Evolutionary conservation across 805 yeast species (phyloP).

Genomic region (Suhomyces sp.): DNA sequence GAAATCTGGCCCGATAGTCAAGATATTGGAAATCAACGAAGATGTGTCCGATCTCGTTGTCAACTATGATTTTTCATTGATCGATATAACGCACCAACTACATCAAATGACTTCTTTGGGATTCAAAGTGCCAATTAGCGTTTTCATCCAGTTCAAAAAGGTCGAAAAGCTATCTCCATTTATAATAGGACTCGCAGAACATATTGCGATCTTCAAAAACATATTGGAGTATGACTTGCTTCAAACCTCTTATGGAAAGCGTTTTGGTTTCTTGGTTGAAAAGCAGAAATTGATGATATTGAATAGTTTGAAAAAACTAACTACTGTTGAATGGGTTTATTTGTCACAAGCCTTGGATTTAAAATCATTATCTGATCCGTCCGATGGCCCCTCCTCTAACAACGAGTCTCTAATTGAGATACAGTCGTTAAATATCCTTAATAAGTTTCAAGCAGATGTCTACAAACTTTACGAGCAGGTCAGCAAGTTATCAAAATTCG

Average conservation of each 20-base stretch:
- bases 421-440: constrained; percentile 21
- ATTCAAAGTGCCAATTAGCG: constrained; percentile 55
- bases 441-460: constrained; percentile 23
- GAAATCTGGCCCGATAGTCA: constrained; percentile 10
- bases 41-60: constrained; percentile 36
- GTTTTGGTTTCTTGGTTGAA: constrained; percentile 42
- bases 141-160: constrained; percentile 48
- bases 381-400: constrained; percentile 23
- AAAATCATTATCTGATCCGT: constrained; percentile 19
- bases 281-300: constrained; percentile 33
- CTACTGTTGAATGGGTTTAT: constrained; percentile 52
- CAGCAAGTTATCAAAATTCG: constrained; percentile 17
- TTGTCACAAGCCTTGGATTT: constrained; percentile 51
- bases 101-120: constrained; percentile 49
- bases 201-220: constrained; percentile 41
- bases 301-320: constrained; percentile 30
- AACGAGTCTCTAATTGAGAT: constrained; percentile 28
- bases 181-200: constrained; percentile 54
- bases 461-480: constrained; percentile 19
- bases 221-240: constrained; percentile 20
- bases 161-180: constrained; percentile 56
- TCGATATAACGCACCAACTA: constrained; percentile 53
- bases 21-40: constrained; percentile 13
- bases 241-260: constrained; percentile 36
- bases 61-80: constrained; percentile 49